These are phyloP conservation scores for Pseudocercospora crystallina DNA, from an alignment of 2,329 filamentous ascomycete genomes.

Conservation along the genomic window DNA sequence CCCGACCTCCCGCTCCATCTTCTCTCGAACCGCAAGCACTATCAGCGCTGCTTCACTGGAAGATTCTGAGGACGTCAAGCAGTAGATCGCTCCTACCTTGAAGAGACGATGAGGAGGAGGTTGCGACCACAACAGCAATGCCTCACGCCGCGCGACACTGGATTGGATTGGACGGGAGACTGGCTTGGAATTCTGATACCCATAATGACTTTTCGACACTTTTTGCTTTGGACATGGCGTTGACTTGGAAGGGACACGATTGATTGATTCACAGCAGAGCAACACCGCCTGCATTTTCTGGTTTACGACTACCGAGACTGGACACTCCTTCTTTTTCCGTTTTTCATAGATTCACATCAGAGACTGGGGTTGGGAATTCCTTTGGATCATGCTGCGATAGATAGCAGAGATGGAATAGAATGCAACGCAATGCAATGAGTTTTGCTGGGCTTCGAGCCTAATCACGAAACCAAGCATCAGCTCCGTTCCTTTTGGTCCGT, in stretches of 20 bases:
- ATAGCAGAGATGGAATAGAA: too few species aligned
- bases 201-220: constrained; percentile 1
- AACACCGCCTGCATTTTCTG: too few species aligned
- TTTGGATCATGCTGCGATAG: too few species aligned
- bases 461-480: too few species aligned
- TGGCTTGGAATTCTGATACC: constrained; percentile 4
- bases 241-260: not conserved
- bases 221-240: constrained; percentile 10
- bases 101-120: not conserved
- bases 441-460: too few species aligned
- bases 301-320: not conserved
- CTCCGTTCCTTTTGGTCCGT: too few species aligned
- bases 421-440: too few species aligned
- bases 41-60: constrained; percentile 16
- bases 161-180: constrained; percentile 1
- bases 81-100: not conserved
- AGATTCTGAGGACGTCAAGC: constrained; percentile 22
- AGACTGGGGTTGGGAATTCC: not conserved
- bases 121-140: not conserved
- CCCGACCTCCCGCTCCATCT: constrained; percentile 24
- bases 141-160: not conserved
- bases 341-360: constrained; percentile 3
- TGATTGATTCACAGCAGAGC: not conserved
- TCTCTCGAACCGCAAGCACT: constrained; percentile 24
- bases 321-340: constrained; percentile 12